Evolutionary conservation across 2,329 filamentous ascomycete species (phyloP), one percentile per base, ranked within the genome.

Genomic region (Penicillium capsulatum): DNA sequence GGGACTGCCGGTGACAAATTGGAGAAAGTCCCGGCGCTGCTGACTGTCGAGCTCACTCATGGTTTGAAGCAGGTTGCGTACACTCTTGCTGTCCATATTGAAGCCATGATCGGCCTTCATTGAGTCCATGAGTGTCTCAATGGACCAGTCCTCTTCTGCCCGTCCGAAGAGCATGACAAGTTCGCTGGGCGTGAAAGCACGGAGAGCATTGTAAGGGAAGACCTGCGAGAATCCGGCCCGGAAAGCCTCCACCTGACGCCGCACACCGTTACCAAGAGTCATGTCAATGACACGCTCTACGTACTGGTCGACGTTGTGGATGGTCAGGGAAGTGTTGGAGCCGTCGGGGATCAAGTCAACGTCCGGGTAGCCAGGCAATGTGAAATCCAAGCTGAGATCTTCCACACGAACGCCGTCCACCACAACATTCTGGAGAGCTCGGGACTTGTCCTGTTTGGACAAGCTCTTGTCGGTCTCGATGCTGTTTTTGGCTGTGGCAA

Each of bases 71-170:
- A 98, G 65, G 57, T 98, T 97, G 57, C 84, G 88, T 33, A 98
- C 89, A 58, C 86, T 96, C 70, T 84, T 86, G 73, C 91, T 97
- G 62, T 98, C 92, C 79, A 98, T 92, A 56, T 97, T 98, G 72
- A 87, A 98, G 7, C 92, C 92, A 61, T 98, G 92, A 56, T 98
- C 92, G 17, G 92, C 92, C 70, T 98, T 98, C 71, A 98, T 91
- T 0, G 91, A 96, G 60, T 98, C 92, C 79, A 94, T 94, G 28
- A 98, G 79, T 44, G 92, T 98, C 63, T 97, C 91, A 50, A 98
- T 82, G 15, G 87, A 88, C 92, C 92, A 98, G 63, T 98, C 92
- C 61, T 98, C 92, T 6, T 97, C 86, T 3, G 88, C 82, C 42
- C 84, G 81, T 13, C 92, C 92, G 69, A 97, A 98, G 17, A 98